Evolutionary conservation across 192 early-diverging fungal species (phyloP).

Genomic region (Coemansia sp.): DNA sequence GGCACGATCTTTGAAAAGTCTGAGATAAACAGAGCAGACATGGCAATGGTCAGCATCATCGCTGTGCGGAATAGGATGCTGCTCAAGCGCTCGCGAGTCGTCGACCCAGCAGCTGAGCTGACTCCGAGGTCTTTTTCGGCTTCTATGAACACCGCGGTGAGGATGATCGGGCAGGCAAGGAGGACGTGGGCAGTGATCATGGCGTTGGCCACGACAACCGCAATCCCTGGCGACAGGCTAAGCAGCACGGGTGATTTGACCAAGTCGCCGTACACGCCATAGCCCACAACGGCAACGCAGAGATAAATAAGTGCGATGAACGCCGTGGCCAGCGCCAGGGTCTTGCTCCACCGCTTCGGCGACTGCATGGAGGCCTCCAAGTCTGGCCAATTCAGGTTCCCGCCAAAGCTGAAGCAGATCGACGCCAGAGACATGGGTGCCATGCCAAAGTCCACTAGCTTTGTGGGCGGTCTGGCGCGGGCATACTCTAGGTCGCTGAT

Average conservation of each 20-base stretch:
- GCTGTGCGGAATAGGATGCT: conserved; percentile 56
- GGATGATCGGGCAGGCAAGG: conserved; percentile 74
- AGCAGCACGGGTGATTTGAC: conserved; percentile 65
- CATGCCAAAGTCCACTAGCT: conserved; percentile 27
- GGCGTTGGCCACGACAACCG: conserved; percentile 61
- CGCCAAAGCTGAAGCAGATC: conserved; percentile 79
- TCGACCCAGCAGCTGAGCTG: conserved; percentile 29
- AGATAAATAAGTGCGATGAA: conserved; percentile 72
- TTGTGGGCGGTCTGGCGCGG: conserved; percentile 26
- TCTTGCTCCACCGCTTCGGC: conserved; percentile 66
- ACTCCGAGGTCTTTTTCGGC: conserved; percentile 65
- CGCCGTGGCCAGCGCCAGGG: conserved; percentile 60
- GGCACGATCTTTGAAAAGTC: conserved; percentile 79
- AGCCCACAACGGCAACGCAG: conserved; percentile 68
- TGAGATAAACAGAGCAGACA: conserved; percentile 67
- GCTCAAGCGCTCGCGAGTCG: conserved; percentile 47
- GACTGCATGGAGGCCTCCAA: conserved; percentile 78
- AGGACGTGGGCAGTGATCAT: conserved; percentile 80
- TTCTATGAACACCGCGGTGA: conserved; percentile 73
- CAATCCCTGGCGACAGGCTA: conserved; percentile 61
- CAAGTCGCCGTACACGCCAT: conserved; percentile 69
- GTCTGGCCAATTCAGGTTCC: conserved; percentile 82
- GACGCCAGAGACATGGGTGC: conserved; percentile 77
- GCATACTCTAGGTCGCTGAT: conserved; percentile 22
- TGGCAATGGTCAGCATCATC: conserved; percentile 55